These are phyloP conservation scores for Nosema granulosis DNA, from an alignment of 371 early-diverging fungal species.

Conservation along the genomic window DNA sequence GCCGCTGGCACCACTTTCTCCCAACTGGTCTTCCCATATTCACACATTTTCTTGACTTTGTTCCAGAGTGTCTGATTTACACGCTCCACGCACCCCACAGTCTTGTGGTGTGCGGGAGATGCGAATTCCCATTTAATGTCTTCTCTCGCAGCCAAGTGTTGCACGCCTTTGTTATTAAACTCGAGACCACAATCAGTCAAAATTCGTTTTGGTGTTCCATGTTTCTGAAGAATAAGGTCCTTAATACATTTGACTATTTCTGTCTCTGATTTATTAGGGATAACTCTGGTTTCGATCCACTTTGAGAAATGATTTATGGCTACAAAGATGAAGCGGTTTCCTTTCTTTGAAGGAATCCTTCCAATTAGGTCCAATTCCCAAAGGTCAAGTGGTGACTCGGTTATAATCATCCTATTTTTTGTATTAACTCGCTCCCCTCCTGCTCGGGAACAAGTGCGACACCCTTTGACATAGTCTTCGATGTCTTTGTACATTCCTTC, in stretches of 20 bases:
- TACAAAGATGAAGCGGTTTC: not conserved
- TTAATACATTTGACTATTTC: not conserved
- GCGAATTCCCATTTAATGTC: not conserved
- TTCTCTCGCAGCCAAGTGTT: not conserved
- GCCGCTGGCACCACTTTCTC: not conserved
- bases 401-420: not conserved
- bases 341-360: not conserved
- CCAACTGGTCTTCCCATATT: not conserved
- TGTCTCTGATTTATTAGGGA: not conserved
- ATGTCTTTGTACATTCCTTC: not conserved
- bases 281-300: slow-evolving; percentile 1
- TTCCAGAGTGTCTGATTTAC: not conserved
- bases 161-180: not conserved
- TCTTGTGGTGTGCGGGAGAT: not conserved
- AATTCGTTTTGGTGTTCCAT: not conserved
- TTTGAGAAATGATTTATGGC: not conserved
- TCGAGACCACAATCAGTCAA: not conserved
- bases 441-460: not conserved
- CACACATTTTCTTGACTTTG: not conserved
- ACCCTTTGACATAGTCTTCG: not conserved
- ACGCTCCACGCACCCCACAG: slow-evolving; percentile 1
- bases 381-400: not conserved
- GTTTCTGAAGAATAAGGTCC: not conserved
- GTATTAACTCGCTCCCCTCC: not conserved
- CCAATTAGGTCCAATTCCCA: not conserved